Conservation (phyloP, 306 rosid species). For the Comarum palustre region DNA sequence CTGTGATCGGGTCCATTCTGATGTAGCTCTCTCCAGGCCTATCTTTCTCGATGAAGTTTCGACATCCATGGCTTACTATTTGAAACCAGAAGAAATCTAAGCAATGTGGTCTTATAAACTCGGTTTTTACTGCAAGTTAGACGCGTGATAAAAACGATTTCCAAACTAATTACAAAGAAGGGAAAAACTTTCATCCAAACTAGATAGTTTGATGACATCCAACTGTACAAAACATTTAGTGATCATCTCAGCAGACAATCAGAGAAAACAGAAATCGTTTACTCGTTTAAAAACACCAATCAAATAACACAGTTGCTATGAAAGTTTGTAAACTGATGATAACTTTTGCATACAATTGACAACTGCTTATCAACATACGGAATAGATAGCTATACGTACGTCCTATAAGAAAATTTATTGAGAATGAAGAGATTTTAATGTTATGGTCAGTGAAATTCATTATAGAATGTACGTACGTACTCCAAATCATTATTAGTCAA, state of each 20-base stretch:
- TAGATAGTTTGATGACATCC: too few relatives aligned
- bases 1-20: conserved; percentile 19
- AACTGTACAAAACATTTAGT: too few relatives aligned
- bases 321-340: too few relatives aligned
- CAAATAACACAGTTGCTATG: too few relatives aligned
- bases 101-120: neutral
- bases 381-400: neutral
- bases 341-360: too few relatives aligned
- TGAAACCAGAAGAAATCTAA: neutral
- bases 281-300: too few relatives aligned
- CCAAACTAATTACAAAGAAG: too few relatives aligned
- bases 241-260: too few relatives aligned
- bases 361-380: neutral
- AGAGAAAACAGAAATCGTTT: too few relatives aligned
- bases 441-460: neutral
- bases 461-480: neutral
- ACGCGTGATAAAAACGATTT: too few relatives aligned
- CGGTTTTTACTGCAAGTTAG: too few relatives aligned
- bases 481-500: neutral
- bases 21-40: neutral
- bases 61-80: neutral
- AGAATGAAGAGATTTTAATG: neutral
- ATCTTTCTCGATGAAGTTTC: neutral
- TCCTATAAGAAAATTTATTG: neutral
- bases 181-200: too few relatives aligned